Base-by-base conservation (phyloP, 208 protist species). In the Trypanosoma theileri region DNA sequence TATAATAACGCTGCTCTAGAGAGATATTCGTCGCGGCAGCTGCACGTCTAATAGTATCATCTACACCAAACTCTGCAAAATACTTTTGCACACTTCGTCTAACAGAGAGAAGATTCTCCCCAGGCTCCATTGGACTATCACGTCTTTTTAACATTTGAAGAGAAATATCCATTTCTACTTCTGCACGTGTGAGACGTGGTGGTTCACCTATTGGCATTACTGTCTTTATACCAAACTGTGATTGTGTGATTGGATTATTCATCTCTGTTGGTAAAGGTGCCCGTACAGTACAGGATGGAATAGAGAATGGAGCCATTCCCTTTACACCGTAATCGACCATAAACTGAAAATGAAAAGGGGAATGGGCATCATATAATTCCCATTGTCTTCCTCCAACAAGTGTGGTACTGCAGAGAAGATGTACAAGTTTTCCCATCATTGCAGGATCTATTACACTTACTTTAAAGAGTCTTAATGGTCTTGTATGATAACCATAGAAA, bases 401-500 rank as follows among this genome's bases (percentile, higher is more conserved):
- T 16, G 56, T 69, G 0, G 83, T 88, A 40, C 75, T 71, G 52
- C 77, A 71, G n/a, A 95, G 78, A 16, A 95, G 41, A 7, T 73
- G 62, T 24, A 65, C 40, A 24, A 95, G 70, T 35, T 24, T 21
- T 10, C 24, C 24, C n/a, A 84, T 58, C 65, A 82, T 69, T 9
- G 26, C 40, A 4, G 86, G 85, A 52, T 91, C 76, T 22, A 92
- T 84, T 57, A 89, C 79, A 53, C 71, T 70, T 17, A 95, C 75
- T 64, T 75, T 75, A 64, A 84, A 95, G 61, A 90, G 93, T n/a
- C 71, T 50, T 50, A 69, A 65, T 1, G 55, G 28, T 59, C 52
- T 66, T 7, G 67, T 48, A 41, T 85, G 86, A 69, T 86, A 93
- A 60, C 89, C 89, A 69, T 95, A 93, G 57, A 95, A 83, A 57